Base-by-base conservation (phyloP, 192 early-diverging fungal species). In the Paraglomus occultum region DNA sequence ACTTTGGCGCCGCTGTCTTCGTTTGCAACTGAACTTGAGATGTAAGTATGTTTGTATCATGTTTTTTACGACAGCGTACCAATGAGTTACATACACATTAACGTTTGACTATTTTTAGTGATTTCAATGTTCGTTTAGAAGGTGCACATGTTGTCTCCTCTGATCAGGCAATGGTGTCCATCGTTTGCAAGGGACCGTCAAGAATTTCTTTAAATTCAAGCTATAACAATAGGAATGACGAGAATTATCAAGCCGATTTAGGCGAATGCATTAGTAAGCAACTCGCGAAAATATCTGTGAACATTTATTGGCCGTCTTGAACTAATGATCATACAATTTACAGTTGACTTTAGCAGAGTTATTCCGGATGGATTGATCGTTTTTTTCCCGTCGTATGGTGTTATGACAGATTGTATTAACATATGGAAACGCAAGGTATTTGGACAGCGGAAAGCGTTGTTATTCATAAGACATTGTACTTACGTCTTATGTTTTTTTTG, bases 1-100 rank as follows among this genome's bases (percentile, higher is more conserved):
- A 89, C 88, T 3, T 72, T 89, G 47, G 73, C 83, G 6, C 87
- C 88, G 6, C 67, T 89, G 80, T 79, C 79, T 18, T 72, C 78
- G 12, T 76, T 88, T 75, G 81, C 87, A 3, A 67, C 74, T 0
- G 88, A 89, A 67, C 71, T 89, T 17, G 82, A 83, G 14, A 74
- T 87, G 54, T 74, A 77, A 71, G 72, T 51, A 10, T 22, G 38
- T 17, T 57, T 57, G 11, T 20, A 18, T 2, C 9, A 50, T 50
- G 9, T 1, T n/a, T 18, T 18, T 51, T 51, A 51, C 50, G 3
- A 1, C 31, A 31, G 3, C 31, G 3, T 31, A 3, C 3, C 31
- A 31, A 3, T 31, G 31, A 31, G 31, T 31, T 3, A 31, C 31
- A 31, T 57, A 17, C 1, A 4, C 38, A 31, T n/a, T 51, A 51